Evolutionary conservation across 108 stramenopile species (phyloP).

Genomic region (Stephanodiscus minutulus): DNA sequence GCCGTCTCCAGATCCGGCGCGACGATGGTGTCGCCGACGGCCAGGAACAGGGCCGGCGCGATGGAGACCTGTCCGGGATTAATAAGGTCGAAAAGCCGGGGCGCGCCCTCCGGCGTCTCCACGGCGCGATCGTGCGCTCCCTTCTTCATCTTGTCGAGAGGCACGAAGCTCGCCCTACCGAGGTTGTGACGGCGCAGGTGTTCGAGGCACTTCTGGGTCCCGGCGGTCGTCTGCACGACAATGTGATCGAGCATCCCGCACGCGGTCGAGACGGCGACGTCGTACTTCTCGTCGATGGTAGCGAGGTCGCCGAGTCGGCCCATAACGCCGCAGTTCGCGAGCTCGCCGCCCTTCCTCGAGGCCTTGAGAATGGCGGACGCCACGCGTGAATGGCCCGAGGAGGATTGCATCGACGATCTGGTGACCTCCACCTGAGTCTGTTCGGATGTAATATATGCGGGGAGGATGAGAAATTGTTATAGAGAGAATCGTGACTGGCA

Average conservation of each 20-base stretch:
- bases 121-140: constrained; percentile 85
- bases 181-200: constrained; percentile 89
- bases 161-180: constrained; percentile 95
- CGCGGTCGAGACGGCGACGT: constrained; percentile 97
- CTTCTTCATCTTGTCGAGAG: constrained; percentile 94
- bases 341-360: constrained; percentile 77
- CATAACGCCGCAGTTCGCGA: constrained; percentile 82
- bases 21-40: constrained; percentile 95
- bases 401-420: constrained; percentile 68
- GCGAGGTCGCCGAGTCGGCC: constrained; percentile 98
- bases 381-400: constrained; percentile 65
- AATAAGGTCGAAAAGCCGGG: constrained; percentile 94
- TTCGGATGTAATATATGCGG: constrained; percentile 1
- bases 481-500: constrained; percentile 8
- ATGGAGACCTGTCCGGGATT: constrained; percentile 64
- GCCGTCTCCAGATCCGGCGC: constrained; percentile 94
- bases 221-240: constrained; percentile 96
- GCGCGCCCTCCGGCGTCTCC: constrained; percentile 86
- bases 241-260: constrained; percentile 93
- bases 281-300: constrained; percentile 87
- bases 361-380: constrained; percentile 87
- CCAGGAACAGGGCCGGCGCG: constrained; percentile 91
- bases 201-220: constrained; percentile 90
- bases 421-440: constrained; percentile 78
- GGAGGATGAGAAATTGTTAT: not conserved